Percentiles rank a stretch among this genome's conserved stretches.
Conservation (phyloP, 805 yeast genomes). For the Monosporozyma yasuniensis region DNA sequence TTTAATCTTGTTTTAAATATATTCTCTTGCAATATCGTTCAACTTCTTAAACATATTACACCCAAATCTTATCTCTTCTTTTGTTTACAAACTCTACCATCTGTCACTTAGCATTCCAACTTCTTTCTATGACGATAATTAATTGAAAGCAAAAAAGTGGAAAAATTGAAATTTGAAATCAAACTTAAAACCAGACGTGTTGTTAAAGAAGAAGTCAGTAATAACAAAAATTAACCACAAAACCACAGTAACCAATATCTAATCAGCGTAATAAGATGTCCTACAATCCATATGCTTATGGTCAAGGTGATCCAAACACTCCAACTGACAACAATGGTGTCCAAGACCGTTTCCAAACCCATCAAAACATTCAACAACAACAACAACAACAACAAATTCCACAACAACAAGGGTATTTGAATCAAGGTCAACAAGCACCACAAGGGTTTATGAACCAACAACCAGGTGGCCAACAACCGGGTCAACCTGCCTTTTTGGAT, state of each 20-base stretch:
- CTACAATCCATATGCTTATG: constrained; percentile 37
- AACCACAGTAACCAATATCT: no score
- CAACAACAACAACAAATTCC: constrained; percentile 26
- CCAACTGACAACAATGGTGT: constrained; percentile 8
- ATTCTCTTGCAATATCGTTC: no score
- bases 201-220: no score
- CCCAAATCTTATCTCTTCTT: no score
- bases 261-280: constrained; percentile 26
- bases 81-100: no score
- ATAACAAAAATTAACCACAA: neutral
- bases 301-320: constrained; percentile 13
- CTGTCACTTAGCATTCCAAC: no score
- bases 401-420: constrained; percentile 19
- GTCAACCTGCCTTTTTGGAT: constrained; percentile 47
- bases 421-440: constrained; percentile 16
- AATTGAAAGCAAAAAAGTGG: neutral
- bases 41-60: no score
- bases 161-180: neutral
- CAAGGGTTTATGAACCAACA: constrained; percentile 12
- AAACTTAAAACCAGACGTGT: neutral
- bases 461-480: constrained; percentile 9
- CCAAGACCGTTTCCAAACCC: neutral
- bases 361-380: neutral
- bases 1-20: no score
- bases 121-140: no score